Percentiles rank a stretch among this genome's conserved stretches.
These are phyloP conservation scores for Clonostachys rhizophaga DNA, from an alignment of 2,329 filamentous ascomycete species.

Conservation along the genomic window DNA sequence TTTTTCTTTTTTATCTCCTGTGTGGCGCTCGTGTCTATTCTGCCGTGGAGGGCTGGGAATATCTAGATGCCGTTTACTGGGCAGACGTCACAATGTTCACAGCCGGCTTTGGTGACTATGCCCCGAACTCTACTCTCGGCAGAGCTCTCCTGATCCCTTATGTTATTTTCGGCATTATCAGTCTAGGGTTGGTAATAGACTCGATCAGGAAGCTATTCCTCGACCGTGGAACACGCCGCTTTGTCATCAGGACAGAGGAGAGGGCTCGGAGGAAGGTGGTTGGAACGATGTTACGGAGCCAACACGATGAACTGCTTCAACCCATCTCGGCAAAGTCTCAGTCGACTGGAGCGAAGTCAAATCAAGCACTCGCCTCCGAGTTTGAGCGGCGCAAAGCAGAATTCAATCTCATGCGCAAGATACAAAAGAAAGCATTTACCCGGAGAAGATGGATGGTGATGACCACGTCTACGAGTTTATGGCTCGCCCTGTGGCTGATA, in stretches of 20 bases:
- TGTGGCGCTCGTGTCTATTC: slow-evolving; percentile 74
- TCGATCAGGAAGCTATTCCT: slow-evolving; percentile 67
- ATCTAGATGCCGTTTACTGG: slow-evolving; percentile 76
- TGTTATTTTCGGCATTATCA: slow-evolving; percentile 77
- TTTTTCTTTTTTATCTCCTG: slow-evolving; percentile 77
- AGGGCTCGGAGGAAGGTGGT: slow-evolving; percentile 49
- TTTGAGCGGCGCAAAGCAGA: slow-evolving; percentile 62
- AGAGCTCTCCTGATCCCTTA: slow-evolving; percentile 77
- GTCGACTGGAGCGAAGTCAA: not conserved
- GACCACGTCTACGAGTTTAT: slow-evolving; percentile 60
- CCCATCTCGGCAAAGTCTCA: slow-evolving; percentile 30
- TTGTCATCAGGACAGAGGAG: slow-evolving; percentile 55
- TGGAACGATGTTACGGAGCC: slow-evolving; percentile 35
- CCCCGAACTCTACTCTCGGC: slow-evolving; percentile 45
- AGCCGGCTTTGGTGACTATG: slow-evolving; percentile 56
- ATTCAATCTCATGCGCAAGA: slow-evolving; percentile 76
- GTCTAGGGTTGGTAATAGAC: slow-evolving; percentile 76
- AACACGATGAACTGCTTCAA: slow-evolving; percentile 40
- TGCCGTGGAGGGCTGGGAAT: slow-evolving; percentile 68
- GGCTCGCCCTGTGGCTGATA: slow-evolving; percentile 72
- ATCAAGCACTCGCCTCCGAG: slow-evolving; percentile 24
- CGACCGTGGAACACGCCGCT: slow-evolving; percentile 48
- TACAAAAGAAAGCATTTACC: slow-evolving; percentile 60
- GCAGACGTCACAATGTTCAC: slow-evolving; percentile 68
- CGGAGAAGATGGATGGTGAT: slow-evolving; percentile 74